phyloP scores from a whole-genome alignment of 2,329 filamentous ascomycete species.

The Thyridium curvatum region DNA sequence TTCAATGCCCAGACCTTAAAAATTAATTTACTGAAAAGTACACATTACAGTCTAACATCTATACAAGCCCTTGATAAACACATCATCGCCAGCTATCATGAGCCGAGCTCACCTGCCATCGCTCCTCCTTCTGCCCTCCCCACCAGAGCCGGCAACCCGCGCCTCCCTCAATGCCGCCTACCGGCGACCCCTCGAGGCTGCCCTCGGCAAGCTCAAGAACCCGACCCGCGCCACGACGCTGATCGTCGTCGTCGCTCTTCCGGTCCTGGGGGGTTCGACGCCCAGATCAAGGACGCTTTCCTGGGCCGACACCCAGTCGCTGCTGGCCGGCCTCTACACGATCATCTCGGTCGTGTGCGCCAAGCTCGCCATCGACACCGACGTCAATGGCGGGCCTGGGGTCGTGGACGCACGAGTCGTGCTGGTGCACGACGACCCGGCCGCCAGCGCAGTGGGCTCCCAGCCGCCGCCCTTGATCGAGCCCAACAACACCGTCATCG shows the following conservation, averaged over 20 bases:
- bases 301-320: constrained; percentile 65
- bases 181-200: constrained; percentile 47
- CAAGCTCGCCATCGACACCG: constrained; percentile 53
- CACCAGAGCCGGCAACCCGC: constrained; percentile 48
- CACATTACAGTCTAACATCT: too few relatives aligned
- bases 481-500: constrained; percentile 32
- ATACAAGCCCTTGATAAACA: too few relatives aligned
- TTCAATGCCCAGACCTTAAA: too few relatives aligned
- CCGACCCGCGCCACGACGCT: constrained; percentile 29
- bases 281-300: constrained; percentile 48
- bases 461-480: constrained; percentile 37
- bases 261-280: constrained; percentile 37
- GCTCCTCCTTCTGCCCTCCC: constrained; percentile 58
- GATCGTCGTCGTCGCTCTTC: constrained; percentile 54
- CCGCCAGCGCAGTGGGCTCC: constrained; percentile 33
- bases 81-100: constrained; percentile 9
- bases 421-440: constrained; percentile 50
- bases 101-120: constrained; percentile 29
- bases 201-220: constrained; percentile 42
- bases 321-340: constrained; percentile 72
- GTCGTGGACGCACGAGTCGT: constrained; percentile 73
- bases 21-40: too few relatives aligned
- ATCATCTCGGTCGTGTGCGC: constrained; percentile 69
- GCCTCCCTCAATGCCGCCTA: constrained; percentile 53
- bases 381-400: constrained; percentile 49